Evolutionary conservation across 1,139 yeast genomes (phyloP), one percentile per base, ranked within the genome.

Genomic region (Saccharomyces hybrid): DNA sequence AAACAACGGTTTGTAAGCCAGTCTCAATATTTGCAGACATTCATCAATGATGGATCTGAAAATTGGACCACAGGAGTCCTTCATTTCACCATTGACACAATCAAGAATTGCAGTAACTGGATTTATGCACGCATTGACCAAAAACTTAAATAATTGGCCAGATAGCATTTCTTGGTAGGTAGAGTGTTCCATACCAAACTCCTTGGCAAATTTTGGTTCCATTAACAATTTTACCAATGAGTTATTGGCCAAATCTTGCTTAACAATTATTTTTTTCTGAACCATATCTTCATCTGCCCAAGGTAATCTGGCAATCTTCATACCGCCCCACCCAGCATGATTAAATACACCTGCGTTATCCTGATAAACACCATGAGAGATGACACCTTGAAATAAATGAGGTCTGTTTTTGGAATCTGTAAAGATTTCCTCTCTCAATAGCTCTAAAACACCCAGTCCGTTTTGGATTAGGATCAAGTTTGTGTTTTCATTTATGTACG

Each of bases 121-220:
- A 66, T 93, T 91, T 59, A 91, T 84, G 62, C 95, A 87, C 6
- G 88, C 79, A 66, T 93, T 93, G 26, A 86, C 83, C 50, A 86
- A 76, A 55, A 91, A 77, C 66, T 93, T 93, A 62, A 84, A 86
- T 62, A 84, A 74, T 70, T 90, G 97, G 2, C 78, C 77, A 34
- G 83, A 69, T 31, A 82, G 61, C 57, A 91, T 76, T 34, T 81
- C 81, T n/a, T 77, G 70, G 63, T 82, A 81, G 0, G 78, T 70
- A 55, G 81, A 60, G 38, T 73, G 74, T n/a, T 68, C 62, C 0
- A 81, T 78, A 52, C 76, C 75, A 42, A 86, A 71, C 6, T 60
- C 65, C 32, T 63, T 53, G 1, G 67, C 64, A 16, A 67, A 62
- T 1, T 58, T 54, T 1, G 70, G 56, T 14, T 68, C 64, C 11